Percentiles rank a stretch among this genome's conserved stretches.
These are phyloP conservation scores for Cicer judaicum DNA, from an alignment of 306 rosid species.

Conservation along the genomic window DNA sequence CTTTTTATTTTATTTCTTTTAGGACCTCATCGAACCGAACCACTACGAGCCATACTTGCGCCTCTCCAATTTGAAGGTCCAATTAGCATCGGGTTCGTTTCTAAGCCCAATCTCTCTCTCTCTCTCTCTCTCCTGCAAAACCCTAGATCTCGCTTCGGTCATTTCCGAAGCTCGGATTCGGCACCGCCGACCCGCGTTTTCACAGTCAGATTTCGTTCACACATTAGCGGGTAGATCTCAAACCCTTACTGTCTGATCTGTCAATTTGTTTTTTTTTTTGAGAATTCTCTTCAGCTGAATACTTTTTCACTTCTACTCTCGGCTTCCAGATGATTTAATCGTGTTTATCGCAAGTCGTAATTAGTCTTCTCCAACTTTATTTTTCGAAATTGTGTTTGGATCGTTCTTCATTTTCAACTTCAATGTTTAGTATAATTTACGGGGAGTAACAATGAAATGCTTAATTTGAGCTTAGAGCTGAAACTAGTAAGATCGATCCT, in stretches of 20 bases:
- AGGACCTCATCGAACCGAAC: neutral
- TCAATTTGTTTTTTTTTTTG: neutral
- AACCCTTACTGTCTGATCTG: constrained; percentile 3
- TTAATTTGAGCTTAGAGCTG: no score
- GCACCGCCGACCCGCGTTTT: constrained; percentile 23
- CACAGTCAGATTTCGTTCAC: neutral
- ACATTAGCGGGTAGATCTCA: constrained; percentile 49
- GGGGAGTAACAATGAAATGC: no score
- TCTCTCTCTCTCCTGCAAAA: constrained; percentile 45
- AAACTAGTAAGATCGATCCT: no score
- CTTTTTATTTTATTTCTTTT: no score
- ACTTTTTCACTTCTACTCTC: neutral
- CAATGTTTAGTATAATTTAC: no score
- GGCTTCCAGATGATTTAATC: neutral
- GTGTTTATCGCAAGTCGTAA: no score
- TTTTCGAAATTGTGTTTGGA: no score
- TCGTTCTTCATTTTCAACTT: no score
- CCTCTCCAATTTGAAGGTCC: constrained; percentile 62
- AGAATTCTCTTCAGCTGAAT: neutral
- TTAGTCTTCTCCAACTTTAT: no score
- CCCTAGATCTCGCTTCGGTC: constrained; percentile 71
- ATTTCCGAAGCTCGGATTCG: constrained; percentile 49
- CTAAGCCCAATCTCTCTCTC: constrained; percentile 77
- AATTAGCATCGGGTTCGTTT: constrained; percentile 71
- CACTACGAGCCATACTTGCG: constrained; percentile 1